Evolutionary conservation across 2,329 filamentous ascomycete genomes (phyloP), one percentile per base, ranked within the genome.

Genomic region (Stachybotrys elegans): DNA sequence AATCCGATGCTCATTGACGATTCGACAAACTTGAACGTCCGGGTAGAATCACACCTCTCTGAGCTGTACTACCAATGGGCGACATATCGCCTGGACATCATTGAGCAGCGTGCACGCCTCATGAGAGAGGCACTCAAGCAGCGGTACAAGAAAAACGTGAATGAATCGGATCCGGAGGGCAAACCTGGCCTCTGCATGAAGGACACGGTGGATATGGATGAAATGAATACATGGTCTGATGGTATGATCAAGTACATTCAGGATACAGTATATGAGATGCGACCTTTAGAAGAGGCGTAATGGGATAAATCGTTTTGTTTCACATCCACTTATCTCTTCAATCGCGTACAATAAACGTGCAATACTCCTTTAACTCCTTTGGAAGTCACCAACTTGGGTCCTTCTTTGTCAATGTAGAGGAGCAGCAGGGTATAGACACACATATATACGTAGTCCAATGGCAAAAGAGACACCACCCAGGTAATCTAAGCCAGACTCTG

Each of bases 1-100:
- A 60, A 66, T 23, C 66, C 70, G 1, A 48, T 58, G 6, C 46
- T 69, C 16, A 54, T 54, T 5, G 70, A 73, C 40, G 69, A 72
- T 22, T 66, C 61, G 5, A 67, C 70, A 23, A 65, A 55, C 34
- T 48, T 48, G 7, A 59, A 57, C 42, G 46, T 60, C 9, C 48
- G 54, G 8, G 45, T 47, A 19, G 53, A 55, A 38, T 59, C 56
- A 4, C 52, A 59, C 22, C 50, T 52, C 2, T 45, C 51, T 1
- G 58, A 61, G 45, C 45, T 61, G 7, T 61, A 59, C 44, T 56
- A 56, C 39, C 58, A 59, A 44, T 60, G 56, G 57, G 51, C 52
- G 2, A 56, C 48, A 5, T 61, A 59, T 42, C 51, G 56, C 5
- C 47, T 60, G 5, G 54, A 58, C 19, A 49, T 58, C 20, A 37